These are phyloP conservation scores for Hypoxylon rickii DNA, from an alignment of 495 filamentous ascomycete genomes.

Conservation along the genomic window DNA sequence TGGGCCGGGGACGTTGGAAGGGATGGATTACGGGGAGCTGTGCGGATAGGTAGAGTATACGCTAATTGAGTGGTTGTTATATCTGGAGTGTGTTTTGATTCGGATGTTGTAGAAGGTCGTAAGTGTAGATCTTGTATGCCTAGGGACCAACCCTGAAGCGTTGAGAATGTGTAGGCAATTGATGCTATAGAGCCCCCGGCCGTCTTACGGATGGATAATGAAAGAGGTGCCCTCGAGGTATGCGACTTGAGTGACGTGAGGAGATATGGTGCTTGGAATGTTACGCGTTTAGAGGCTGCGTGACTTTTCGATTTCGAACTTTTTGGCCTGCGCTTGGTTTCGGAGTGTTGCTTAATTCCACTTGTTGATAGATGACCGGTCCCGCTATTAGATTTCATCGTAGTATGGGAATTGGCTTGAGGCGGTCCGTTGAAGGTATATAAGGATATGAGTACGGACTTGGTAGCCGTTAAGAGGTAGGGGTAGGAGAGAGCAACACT, in stretches of 20 bases:
- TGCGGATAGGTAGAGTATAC: constrained; percentile 44
- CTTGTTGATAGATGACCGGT: constrained; percentile 12
- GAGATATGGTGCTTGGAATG: constrained; percentile 53
- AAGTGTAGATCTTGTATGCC: constrained; percentile 88
- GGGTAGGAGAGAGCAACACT: constrained; percentile 75
- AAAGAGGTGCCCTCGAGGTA: constrained; percentile 76
- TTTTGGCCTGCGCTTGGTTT: neutral
- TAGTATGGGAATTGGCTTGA: constrained; percentile 1
- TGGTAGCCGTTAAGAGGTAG: constrained; percentile 78
- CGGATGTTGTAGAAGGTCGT: constrained; percentile 30
- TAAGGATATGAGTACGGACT: constrained; percentile 70
- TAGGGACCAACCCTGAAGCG: constrained; percentile 77
- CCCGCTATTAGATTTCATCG: neutral
- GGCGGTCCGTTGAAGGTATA: constrained; percentile 63
- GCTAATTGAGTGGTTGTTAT: constrained; percentile 52
- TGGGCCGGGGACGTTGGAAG: constrained; percentile 60
- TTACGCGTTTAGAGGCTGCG: neutral
- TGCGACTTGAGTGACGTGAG: constrained; percentile 83
- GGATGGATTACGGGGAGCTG: constrained; percentile 40
- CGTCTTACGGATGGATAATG: constrained; percentile 73
- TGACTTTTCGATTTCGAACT: neutral
- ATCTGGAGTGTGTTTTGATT: constrained; percentile 43
- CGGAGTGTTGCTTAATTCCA: constrained; percentile 9
- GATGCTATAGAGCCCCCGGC: constrained; percentile 68
- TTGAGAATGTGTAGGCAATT: constrained; percentile 81